Evolutionary conservation across 352 stramenopile species (phyloP).

Genomic region (Phytophthora quininea): DNA sequence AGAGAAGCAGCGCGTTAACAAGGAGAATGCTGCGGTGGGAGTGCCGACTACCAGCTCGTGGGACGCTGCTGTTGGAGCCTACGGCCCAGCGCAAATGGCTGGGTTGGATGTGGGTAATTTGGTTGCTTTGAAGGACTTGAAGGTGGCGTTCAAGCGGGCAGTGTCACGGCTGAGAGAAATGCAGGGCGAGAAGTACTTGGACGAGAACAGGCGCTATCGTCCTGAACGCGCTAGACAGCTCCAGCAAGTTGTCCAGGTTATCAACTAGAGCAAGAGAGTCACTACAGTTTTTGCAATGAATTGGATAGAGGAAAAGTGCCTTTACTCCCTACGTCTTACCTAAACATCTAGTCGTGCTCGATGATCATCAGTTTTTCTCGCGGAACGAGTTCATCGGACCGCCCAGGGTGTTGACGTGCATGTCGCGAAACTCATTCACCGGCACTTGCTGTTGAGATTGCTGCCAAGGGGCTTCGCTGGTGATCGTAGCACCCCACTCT

Average conservation of each 20-base stretch:
- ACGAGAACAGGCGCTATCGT: slow-evolving; percentile 34
- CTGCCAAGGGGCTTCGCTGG: slow-evolving; percentile 11
- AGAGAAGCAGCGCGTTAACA: slow-evolving; percentile 46
- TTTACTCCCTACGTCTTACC: not conserved
- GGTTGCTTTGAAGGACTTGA: slow-evolving; percentile 72
- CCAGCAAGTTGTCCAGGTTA: slow-evolving; percentile 31
- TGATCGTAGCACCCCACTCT: slow-evolving; percentile 20
- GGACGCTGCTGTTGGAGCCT: slow-evolving; percentile 60
- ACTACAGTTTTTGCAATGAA: not conserved
- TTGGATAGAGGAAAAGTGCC: not conserved
- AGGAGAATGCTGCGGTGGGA: slow-evolving; percentile 53
- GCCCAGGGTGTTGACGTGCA: slow-evolving; percentile 34
- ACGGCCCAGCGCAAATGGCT: slow-evolving; percentile 65
- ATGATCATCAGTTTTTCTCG: slow-evolving; percentile 5
- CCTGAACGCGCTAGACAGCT: slow-evolving; percentile 17
- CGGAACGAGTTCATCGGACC: slow-evolving; percentile 19
- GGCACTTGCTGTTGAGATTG: slow-evolving; percentile 21
- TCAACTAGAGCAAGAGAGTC: slow-evolving; percentile 7
- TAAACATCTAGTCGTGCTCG: not conserved
- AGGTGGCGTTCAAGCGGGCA: slow-evolving; percentile 77
- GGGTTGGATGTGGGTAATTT: slow-evolving; percentile 66
- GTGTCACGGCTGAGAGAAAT: slow-evolving; percentile 89
- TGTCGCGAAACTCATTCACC: slow-evolving; percentile 32
- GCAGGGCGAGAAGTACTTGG: slow-evolving; percentile 77
- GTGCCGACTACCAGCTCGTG: slow-evolving; percentile 72